Base-by-base conservation (phyloP, 345 rosid genomes). In the Hirschfeldia incana region DNA sequence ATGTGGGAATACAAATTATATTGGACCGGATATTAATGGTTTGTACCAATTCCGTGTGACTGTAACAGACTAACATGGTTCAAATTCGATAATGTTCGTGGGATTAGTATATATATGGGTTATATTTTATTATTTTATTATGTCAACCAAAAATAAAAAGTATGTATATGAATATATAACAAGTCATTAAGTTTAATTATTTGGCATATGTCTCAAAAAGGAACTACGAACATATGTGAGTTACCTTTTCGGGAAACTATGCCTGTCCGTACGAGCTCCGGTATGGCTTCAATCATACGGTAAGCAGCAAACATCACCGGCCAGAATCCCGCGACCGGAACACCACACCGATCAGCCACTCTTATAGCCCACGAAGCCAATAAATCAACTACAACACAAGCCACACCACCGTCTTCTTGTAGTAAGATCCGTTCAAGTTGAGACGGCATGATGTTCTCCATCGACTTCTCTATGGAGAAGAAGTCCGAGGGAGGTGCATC, bases 321-420 rank as follows among this genome's bases (percentile, higher is more conserved):
- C 94, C 98, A 93, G 70, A 89, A 88, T 9, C 98, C 97, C 0
- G 88, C 90, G 0, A 78, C 87, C 0, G 87, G 85, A 69, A 89
- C 79, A 7, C 88, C 82, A 39, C 93, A 87, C 2, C 83, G 85
- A 15, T 74, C 78, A n/a, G 85, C 92, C 36, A 91, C 94, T 71
- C 78, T 80, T 8, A 85, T 78, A 51, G 57, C 57, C 57, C 57
- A 51, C 0, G 94, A 91, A n/a, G 88, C 91, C 69, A 93, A 28
- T 33, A 93, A 64, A 80, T 93, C 97, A 9, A 88, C 89, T 1
- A 91, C 86, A 85, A 91, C 79, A 59, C 90, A 87, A 12, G 63
- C 87, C 3, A 87, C 87, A 0, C 70, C 76, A 1, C 81, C 83
- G 1, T 76, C 85, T 16, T 74, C 81, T 6, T 80, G 37, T n/a